Conservation (phyloP, 768 basidiomycete genomes). For the Mycena albidolilacea region DNA sequence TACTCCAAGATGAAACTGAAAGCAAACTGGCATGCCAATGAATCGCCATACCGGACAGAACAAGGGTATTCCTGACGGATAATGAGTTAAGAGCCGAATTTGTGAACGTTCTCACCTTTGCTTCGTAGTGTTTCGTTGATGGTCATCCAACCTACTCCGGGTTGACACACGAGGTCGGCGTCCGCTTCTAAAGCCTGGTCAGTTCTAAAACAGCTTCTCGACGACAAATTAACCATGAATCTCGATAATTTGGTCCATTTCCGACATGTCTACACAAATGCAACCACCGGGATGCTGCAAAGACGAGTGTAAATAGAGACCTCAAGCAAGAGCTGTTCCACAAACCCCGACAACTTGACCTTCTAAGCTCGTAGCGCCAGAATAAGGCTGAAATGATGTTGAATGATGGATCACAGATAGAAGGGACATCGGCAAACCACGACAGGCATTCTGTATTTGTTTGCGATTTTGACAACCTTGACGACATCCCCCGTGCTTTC, state of each 20-base stretch:
- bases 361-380: slow-evolving; percentile 87
- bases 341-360: slow-evolving; percentile 80
- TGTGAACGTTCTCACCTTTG: slow-evolving; percentile 60
- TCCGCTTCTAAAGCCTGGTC: slow-evolving; percentile 66
- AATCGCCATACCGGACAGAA: slow-evolving; percentile 80
- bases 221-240: slow-evolving; percentile 71
- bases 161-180: slow-evolving; percentile 81
- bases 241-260: slow-evolving; percentile 84
- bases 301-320: not conserved
- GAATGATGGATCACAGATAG: not conserved
- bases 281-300: slow-evolving; percentile 67
- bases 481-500: slow-evolving; percentile 86
- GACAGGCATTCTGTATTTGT: slow-evolving; percentile 82
- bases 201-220: not conserved
- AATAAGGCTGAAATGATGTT: slow-evolving; percentile 62
- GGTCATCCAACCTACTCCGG: slow-evolving; percentile 80
- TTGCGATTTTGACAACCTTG: slow-evolving; percentile 81
- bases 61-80: slow-evolving; percentile 71
- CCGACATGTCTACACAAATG: slow-evolving; percentile 84
- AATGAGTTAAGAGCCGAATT: not conserved
- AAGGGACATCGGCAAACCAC: slow-evolving; percentile 43
- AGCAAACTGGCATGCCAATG: not conserved
- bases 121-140: slow-evolving; percentile 78
- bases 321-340: slow-evolving; percentile 11
- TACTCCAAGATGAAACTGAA: slow-evolving; percentile 43